These are phyloP conservation scores for Parvularia atlantis DNA, from an alignment of 78 protist genomes.

Conservation along the genomic window DNA sequence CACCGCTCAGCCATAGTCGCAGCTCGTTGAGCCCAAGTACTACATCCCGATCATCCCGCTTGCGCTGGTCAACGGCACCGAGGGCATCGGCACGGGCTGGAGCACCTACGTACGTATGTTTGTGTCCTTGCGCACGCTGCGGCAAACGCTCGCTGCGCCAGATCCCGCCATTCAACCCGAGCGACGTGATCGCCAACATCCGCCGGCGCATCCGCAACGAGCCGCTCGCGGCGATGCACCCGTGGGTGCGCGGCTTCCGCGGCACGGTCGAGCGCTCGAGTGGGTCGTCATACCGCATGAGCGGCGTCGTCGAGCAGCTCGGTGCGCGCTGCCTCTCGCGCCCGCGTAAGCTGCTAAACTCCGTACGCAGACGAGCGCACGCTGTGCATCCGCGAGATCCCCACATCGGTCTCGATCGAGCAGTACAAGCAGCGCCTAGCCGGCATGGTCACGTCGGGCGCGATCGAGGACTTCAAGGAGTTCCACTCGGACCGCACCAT, in stretches of 20 bases:
- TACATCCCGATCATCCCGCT: constrained; percentile 96
- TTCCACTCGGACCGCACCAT: constrained; percentile 79
- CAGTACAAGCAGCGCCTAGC: constrained; percentile 61
- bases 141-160: not conserved
- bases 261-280: constrained; percentile 33
- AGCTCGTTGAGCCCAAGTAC: constrained; percentile 92
- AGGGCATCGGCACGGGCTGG: constrained; percentile 97
- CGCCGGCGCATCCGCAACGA: constrained; percentile 31
- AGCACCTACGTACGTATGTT: not conserved
- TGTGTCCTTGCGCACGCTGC: constrained; percentile 25
- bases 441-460: constrained; percentile 4
- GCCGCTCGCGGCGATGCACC: constrained; percentile 48
- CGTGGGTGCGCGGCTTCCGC: constrained; percentile 89
- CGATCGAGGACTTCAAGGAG: constrained; percentile 59
- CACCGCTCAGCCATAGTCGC: too few species aligned
- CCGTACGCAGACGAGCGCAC: constrained; percentile 12
- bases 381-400: constrained; percentile 55
- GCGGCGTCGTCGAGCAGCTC: constrained; percentile 5
- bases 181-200: constrained; percentile 66
- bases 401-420: constrained; percentile 63
- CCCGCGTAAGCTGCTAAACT: not conserved
- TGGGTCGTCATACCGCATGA: constrained; percentile 1
- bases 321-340: not conserved
- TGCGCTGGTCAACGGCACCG: constrained; percentile 91
- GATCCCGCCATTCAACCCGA: constrained; percentile 80